Base-by-base conservation (phyloP, 2,329 filamentous ascomycete genomes). In the Basipetospora chlamydospora region DNA sequence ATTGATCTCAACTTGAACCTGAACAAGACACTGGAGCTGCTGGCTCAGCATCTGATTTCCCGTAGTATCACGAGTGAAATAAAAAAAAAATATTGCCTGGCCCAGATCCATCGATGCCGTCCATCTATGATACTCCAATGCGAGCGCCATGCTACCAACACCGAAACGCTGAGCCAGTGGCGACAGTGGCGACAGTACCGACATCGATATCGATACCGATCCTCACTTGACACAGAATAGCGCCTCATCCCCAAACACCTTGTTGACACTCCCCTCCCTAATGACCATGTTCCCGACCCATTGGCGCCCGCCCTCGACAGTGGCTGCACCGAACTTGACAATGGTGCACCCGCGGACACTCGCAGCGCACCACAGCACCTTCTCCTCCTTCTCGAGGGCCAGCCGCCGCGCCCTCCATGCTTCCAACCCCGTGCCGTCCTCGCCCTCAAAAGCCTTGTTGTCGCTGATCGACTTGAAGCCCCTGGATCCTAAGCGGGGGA, bases 251-350 rank as follows among this genome's bases (percentile, higher is more conserved):
- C 88, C 88, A 62, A 95, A 95, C 10, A 72, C 59, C 35, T 60
- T 55, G 12, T 67, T 59, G 8, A 94, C 64, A 43, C 73, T 87
- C 2, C 81, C 82, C 53, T 94, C 84, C 42, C 73, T 67, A 31
- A 65, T 58, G 32, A 94, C 60, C 71, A 95, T 81, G 6, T 66
- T 66, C 8, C 76, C 74, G 40, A 96, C 66, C 85, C 87, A 96
- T 32, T 70, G 61, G 45, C 82, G 73, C 4, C 79, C 86, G 18
- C 78, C 80, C 54, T 96, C 86, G 17, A 94, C 79, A 30, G 78
- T 79, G 38, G 66, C 68, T 2, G 87, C 83, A 2, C 83, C 85
- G 53, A 96, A 92, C 55, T 96, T 96, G 46, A 96, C 80, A 18
- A 95, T 68, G 3, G 90, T 79, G 49, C 88, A 94, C 4, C 84